These are phyloP conservation scores for Pelargonium fulgidum DNA, from an alignment of 441 rosid species.

Conservation along the genomic window DNA sequence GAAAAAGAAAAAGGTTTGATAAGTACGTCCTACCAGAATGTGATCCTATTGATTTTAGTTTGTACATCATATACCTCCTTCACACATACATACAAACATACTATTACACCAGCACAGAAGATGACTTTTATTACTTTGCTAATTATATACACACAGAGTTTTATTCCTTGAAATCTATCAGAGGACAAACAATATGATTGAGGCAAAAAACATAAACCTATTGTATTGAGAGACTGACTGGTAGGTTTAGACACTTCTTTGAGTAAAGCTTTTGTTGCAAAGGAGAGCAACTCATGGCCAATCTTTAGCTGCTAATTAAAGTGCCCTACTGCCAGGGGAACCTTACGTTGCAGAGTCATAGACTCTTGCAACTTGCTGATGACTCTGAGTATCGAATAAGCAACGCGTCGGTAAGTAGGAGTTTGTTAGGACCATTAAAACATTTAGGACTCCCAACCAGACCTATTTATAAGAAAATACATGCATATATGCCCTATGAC, in stretches of 20 bases:
- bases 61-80: constrained; percentile 4
- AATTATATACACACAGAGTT: no score
- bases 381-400: background rate
- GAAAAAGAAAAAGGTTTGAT: constrained; percentile 32
- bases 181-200: no score
- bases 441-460: background rate
- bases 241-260: background rate
- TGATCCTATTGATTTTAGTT: constrained; percentile 20
- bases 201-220: no score
- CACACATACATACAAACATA: no score
- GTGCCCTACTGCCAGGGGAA: constrained; percentile 29
- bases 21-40: constrained; percentile 39
- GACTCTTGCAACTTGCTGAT: constrained; percentile 6
- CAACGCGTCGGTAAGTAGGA: no score
- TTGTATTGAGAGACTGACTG: background rate
- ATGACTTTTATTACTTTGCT: no score
- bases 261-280: constrained; percentile 15
- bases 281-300: constrained; percentile 14
- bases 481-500: background rate
- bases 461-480: background rate
- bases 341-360: background rate
- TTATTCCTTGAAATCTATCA: no score
- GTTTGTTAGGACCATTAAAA: no score
- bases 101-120: no score
- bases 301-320: constrained; percentile 17